Base-by-base conservation (phyloP, 2,329 filamentous ascomycete genomes). In the Fusarium circinatum region DNA sequence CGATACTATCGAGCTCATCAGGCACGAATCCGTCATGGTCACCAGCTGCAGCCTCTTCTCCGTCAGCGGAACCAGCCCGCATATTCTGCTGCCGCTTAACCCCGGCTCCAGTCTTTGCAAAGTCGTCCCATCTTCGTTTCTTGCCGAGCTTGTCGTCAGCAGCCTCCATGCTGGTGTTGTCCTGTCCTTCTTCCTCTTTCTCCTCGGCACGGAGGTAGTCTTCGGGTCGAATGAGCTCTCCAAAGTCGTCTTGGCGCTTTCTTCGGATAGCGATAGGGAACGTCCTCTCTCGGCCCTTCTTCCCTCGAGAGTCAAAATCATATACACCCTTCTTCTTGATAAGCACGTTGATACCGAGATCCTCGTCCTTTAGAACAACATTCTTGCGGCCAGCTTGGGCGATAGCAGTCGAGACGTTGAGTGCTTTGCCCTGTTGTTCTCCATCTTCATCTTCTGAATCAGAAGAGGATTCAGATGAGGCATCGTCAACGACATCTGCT, bases 161-260 rank as follows among this genome's bases (percentile, higher is more conserved):
- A 64, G 89, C 70, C 22, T 79, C 75, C 22, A 81, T 41, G 34
- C 78, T 77, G 13, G 72, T 61, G 24, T 74, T 76, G 55, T 92
- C 90, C 58, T 92, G 89, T 18, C 89, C 90, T 45, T 94, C 92
- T 24, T 90, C 89, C 65, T 97, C 94, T 65, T 94, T 91, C 82
- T 98, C 96, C 80, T 99, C 96, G 0, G 95, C 96, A 65, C 95
- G 90, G 3, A 98, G 88, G 79, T 96, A 99, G 73, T 99, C 96
- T 81, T 98, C 96, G 0, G 96, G 94, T 61, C 95, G 91, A 76
- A 99, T 98, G 22, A 97, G 85, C 74, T 99, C 96, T 66, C 96
- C 96, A 82, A 96, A 99, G 73, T 98, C 96, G 79, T 98, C 96
- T 36, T 89, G 90, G 57, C 94, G 91, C 80, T 91, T 93, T 77